A percentile compares a stretch with the other conserved stretches of the same genome.
phyloP scores from a whole-genome alignment of 169 alveolate species.

The Theileria parva region DNA sequence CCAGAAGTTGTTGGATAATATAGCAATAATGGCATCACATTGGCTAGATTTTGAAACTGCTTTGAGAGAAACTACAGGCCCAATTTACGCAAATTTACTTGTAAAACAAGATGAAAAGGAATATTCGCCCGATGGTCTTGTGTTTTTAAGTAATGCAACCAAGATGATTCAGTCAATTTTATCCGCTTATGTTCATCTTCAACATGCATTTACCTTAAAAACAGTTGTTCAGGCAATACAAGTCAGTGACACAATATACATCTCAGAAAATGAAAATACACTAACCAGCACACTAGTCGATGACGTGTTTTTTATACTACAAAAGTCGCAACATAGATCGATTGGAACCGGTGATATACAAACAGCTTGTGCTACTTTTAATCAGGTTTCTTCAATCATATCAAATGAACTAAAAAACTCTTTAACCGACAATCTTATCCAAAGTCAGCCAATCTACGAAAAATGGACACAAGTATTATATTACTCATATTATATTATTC shows the following conservation, averaged over 20 bases:
- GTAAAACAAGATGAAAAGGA: neutral
- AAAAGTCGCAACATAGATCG: slow-evolving; percentile 64
- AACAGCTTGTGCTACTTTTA: slow-evolving; percentile 67
- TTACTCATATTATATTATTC: neutral
- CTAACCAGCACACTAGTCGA: slow-evolving; percentile 64
- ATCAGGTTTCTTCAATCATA: slow-evolving; percentile 46
- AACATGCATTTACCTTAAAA: slow-evolving; percentile 32
- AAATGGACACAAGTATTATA: slow-evolving; percentile 23
- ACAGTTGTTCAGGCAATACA: slow-evolving; percentile 44
- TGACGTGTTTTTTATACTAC: slow-evolving; percentile 58
- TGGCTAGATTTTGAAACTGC: slow-evolving; percentile 52
- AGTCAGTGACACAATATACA: slow-evolving; percentile 31
- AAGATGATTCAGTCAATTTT: slow-evolving; percentile 42
- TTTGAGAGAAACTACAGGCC: slow-evolving; percentile 23
- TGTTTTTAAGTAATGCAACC: slow-evolving; percentile 37
- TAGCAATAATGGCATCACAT: slow-evolving; percentile 47
- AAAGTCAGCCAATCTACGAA: slow-evolving; percentile 48
- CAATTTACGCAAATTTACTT: slow-evolving; percentile 29
- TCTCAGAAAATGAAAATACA: slow-evolving; percentile 21
- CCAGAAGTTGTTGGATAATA: slow-evolving; percentile 40
- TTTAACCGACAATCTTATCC: slow-evolving; percentile 37
- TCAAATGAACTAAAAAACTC: slow-evolving; percentile 31
- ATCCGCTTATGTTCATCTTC: slow-evolving; percentile 37
- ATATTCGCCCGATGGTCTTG: slow-evolving; percentile 31
- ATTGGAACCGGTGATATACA: slow-evolving; percentile 65